These are phyloP conservation scores for Fusarium guadeloupense DNA, from an alignment of 2,329 filamentous ascomycete genomes.

Conservation along the genomic window DNA sequence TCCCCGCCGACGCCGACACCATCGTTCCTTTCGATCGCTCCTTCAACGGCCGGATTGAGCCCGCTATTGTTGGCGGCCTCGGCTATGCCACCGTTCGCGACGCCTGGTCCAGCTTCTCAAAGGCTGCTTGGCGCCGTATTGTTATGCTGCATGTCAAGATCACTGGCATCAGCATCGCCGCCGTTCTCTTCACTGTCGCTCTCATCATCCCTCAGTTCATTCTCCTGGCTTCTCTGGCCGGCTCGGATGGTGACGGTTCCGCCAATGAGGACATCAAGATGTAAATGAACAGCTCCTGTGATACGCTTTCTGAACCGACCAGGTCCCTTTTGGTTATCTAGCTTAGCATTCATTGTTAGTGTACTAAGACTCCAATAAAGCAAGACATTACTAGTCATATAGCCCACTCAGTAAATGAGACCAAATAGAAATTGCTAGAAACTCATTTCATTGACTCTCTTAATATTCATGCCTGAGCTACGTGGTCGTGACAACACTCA, in stretches of 20 bases:
- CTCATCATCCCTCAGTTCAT: slow-evolving; percentile 63
- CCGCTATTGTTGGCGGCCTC: slow-evolving; percentile 76
- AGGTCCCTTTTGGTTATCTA: neutral
- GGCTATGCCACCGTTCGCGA: slow-evolving; percentile 77
- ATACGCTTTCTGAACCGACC: neutral
- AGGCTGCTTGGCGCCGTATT: slow-evolving; percentile 75
- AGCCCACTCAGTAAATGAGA: slow-evolving; percentile 6
- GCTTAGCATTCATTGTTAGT: neutral
- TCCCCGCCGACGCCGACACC: slow-evolving; percentile 81
- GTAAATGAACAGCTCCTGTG: slow-evolving; percentile 3
- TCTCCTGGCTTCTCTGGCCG: slow-evolving; percentile 46
- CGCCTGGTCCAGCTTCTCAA: slow-evolving; percentile 82
- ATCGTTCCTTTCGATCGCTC: slow-evolving; percentile 92
- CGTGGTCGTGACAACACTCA: slow-evolving; percentile 44
- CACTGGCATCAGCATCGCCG: slow-evolving; percentile 61
- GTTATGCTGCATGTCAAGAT: slow-evolving; percentile 80
- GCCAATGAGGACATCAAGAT: slow-evolving; percentile 6
- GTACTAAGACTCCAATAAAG: neutral
- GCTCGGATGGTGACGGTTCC: slow-evolving; percentile 2
- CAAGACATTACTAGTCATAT: neutral
- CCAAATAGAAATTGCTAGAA: slow-evolving; percentile 26
- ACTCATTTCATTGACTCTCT: slow-evolving; percentile 39
- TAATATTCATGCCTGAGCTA: slow-evolving; percentile 41
- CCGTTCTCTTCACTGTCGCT: slow-evolving; percentile 56
- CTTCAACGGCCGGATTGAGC: slow-evolving; percentile 79